These are phyloP conservation scores for Auricularia cornea DNA, from an alignment of 768 basidiomycete genomes.

Conservation along the genomic window DNA sequence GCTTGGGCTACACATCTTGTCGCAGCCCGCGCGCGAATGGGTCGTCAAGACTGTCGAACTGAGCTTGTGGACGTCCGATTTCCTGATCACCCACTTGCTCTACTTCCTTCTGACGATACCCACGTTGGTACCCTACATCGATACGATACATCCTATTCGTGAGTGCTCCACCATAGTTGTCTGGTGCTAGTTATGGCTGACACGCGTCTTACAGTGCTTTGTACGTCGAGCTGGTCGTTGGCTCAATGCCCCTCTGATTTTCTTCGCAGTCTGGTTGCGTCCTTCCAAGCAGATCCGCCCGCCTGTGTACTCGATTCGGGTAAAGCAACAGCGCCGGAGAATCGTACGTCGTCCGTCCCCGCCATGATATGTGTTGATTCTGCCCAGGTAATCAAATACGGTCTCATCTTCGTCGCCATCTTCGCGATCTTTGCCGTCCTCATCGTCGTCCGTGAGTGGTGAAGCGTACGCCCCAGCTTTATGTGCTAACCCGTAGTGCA, in stretches of 20 bases:
- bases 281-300: slow-evolving; percentile 91
- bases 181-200: neutral
- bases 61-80: slow-evolving; percentile 94
- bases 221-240: slow-evolving; percentile 37
- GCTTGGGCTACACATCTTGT: slow-evolving; percentile 83
- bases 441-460: slow-evolving; percentile 67
- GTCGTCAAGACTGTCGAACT: slow-evolving; percentile 98
- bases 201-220: slow-evolving; percentile 42
- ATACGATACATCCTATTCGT: slow-evolving; percentile 81
- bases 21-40: slow-evolving; percentile 94
- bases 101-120: slow-evolving; percentile 82
- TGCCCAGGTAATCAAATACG: slow-evolving; percentile 69
- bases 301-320: slow-evolving; percentile 89
- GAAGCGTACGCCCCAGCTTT: slow-evolving; percentile 5
- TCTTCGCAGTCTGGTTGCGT: slow-evolving; percentile 75
- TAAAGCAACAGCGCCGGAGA: slow-evolving; percentile 86
- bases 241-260: slow-evolving; percentile 7
- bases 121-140: slow-evolving; percentile 76
- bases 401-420: slow-evolving; percentile 70
- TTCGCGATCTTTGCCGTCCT: slow-evolving; percentile 72
- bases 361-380: neutral
- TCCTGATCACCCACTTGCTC: slow-evolving; percentile 76
- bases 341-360: slow-evolving; percentile 48
- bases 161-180: neutral
- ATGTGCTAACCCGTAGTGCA: slow-evolving; percentile 9